phyloP scores from a whole-genome alignment of 345 rosid genomes.

The Jatropha curcas region DNA sequence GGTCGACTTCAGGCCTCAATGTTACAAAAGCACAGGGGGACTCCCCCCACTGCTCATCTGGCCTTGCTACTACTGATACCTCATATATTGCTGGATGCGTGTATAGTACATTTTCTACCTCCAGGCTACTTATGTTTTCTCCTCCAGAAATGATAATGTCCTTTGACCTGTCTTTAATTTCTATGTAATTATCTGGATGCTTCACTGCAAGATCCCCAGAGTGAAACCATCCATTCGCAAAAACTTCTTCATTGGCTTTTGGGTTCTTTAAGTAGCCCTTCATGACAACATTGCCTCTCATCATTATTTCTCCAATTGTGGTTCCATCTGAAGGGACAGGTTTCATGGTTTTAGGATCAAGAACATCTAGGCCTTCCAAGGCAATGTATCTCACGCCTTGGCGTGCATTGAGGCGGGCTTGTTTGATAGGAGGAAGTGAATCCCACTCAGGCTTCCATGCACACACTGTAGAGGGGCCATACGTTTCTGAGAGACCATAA shows the following conservation, averaged over 20 bases:
- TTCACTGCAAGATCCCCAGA: constrained; percentile 86
- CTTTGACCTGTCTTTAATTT: constrained; percentile 87
- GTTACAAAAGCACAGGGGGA: constrained; percentile 89
- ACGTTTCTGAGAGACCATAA: constrained; percentile 90
- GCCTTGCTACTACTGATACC: constrained; percentile 86
- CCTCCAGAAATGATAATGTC: constrained; percentile 94
- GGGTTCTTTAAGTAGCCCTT: constrained; percentile 89
- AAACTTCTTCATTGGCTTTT: constrained; percentile 68
- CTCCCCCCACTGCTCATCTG: constrained; percentile 85
- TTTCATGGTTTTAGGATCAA: constrained; percentile 56
- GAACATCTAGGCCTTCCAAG: constrained; percentile 71
- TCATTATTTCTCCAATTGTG: constrained; percentile 79
- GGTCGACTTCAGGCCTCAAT: constrained; percentile 50
- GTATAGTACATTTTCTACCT: constrained; percentile 70
- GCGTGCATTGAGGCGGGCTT: constrained; percentile 86
- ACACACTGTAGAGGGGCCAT: constrained; percentile 81
- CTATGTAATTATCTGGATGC: constrained; percentile 80
- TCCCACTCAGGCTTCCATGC: constrained; percentile 98
- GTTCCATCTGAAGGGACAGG: constrained; percentile 82
- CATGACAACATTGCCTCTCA: constrained; percentile 82
- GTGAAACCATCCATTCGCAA: constrained; percentile 91
- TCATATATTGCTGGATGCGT: constrained; percentile 74
- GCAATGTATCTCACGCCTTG: constrained; percentile 78
- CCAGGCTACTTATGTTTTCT: constrained; percentile 90
- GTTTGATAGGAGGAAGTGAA: constrained; percentile 58